Percentiles rank a stretch among this genome's conserved stretches.
These are phyloP conservation scores for Noccaea bulbosa DNA, from an alignment of 345 rosid genomes.

Conservation along the genomic window DNA sequence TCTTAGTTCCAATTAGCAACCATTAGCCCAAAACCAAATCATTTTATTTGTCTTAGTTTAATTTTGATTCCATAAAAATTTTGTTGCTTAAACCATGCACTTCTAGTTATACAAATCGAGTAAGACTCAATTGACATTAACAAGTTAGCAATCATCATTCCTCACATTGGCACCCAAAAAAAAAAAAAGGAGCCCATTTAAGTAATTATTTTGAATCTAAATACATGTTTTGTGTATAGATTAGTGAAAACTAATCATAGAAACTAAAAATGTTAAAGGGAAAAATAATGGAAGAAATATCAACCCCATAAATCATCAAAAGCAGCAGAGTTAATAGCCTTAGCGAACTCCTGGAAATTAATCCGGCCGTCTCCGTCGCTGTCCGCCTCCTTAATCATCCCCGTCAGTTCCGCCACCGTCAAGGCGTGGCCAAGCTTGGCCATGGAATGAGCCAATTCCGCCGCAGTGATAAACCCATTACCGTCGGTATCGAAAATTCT, in stretches of 20 bases:
- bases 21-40: too few relatives aligned
- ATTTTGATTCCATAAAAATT: too few relatives aligned
- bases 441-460: constrained; percentile 88
- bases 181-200: background rate
- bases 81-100: too few relatives aligned
- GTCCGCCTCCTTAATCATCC: constrained; percentile 96
- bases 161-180: too few relatives aligned
- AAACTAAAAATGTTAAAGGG: background rate
- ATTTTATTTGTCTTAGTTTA: too few relatives aligned
- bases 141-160: too few relatives aligned
- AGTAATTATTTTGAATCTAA: background rate
- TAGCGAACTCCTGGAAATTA: constrained; percentile 72
- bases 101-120: too few relatives aligned
- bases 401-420: constrained; percentile 79
- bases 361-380: constrained; percentile 91
- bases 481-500: constrained; percentile 79
- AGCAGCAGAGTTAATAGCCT: constrained; percentile 87
- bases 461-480: constrained; percentile 78
- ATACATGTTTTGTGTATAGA: constrained; percentile 1
- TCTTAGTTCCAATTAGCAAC: too few relatives aligned
- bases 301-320: constrained; percentile 82
- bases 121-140: too few relatives aligned
- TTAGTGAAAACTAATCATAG: constrained; percentile 1
- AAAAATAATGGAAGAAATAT: constrained; percentile 16
- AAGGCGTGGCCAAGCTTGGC: constrained; percentile 83